phyloP scores from a whole-genome alignment of 2,329 filamentous ascomycete genomes.

The Trichoderma semiorbis region DNA sequence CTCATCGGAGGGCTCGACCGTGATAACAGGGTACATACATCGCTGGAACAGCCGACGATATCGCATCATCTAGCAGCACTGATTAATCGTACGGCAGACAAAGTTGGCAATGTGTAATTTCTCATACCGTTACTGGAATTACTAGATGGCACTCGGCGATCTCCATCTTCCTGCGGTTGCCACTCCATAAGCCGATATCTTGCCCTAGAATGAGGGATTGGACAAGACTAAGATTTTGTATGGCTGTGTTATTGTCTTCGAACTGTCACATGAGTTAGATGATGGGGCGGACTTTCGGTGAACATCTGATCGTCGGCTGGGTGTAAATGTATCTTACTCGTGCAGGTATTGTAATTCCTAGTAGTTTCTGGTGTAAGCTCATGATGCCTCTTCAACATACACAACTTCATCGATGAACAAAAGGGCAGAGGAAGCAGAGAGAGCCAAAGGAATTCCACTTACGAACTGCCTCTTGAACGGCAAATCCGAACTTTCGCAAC shows the following conservation, averaged over 20 bases:
- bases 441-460: conserved; percentile 22
- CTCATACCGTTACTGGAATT: conserved; percentile 43
- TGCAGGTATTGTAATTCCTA: conserved; percentile 31
- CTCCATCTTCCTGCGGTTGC: conserved; percentile 54
- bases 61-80: conserved; percentile 46
- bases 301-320: not conserved
- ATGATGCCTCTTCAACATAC: not conserved
- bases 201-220: conserved; percentile 48
- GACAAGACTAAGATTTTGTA: conserved; percentile 46
- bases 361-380: not conserved
- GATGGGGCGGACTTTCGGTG: not conserved
- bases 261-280: conserved; percentile 35
- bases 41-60: conserved; percentile 57
- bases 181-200: conserved; percentile 53
- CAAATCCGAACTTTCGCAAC: conserved; percentile 58
- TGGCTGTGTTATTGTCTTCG: conserved; percentile 46
- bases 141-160: conserved; percentile 50
- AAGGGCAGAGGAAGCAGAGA: not conserved
- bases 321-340: conserved; percentile 25
- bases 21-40: conserved; percentile 50
- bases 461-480: conserved; percentile 51
- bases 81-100: conserved; percentile 15
- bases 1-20: conserved; percentile 51
- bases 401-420: not conserved
- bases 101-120: not conserved